Percentiles rank a stretch among this genome's conserved stretches.
Evolutionary conservation across 306 rosid species (phyloP).

Genomic region (Gastrolobium bilobum): DNA sequence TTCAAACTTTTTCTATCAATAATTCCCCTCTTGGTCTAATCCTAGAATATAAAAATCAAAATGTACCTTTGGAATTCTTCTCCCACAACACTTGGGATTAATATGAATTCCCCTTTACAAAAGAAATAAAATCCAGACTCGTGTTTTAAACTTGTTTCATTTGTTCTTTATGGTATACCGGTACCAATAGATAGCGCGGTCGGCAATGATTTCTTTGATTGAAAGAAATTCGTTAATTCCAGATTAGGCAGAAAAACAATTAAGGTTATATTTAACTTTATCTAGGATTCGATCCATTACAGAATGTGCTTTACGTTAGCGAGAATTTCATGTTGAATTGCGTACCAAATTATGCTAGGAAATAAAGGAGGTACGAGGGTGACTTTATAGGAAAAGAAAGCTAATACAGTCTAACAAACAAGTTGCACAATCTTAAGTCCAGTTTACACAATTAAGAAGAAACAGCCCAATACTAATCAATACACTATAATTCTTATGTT

Average conservation of each 20-base stretch:
- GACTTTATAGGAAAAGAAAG: background rate
- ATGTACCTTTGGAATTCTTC: background rate
- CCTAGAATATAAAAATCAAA: background rate
- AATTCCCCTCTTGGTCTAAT: no score
- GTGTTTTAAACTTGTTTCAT: no score
- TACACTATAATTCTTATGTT: background rate
- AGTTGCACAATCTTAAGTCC: background rate
- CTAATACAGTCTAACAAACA: conserved; percentile 5
- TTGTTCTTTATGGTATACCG: no score
- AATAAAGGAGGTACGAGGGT: background rate
- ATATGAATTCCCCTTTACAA: no score
- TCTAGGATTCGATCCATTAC: background rate
- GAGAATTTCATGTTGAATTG: conserved; percentile 28
- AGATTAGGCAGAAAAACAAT: background rate
- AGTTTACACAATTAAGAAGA: conserved; percentile 21
- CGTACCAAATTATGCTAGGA: conserved; percentile 12
- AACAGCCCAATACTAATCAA: conserved; percentile 12
- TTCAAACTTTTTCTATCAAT: background rate
- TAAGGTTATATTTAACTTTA: background rate
- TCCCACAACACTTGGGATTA: background rate
- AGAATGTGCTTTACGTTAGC: conserved; percentile 9
- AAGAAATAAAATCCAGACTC: no score
- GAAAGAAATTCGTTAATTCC: background rate
- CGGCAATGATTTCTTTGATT: background rate
- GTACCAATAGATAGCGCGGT: background rate